Conservation (phyloP, 768 basidiomycete species). For the Lactifluus hygrophoroides region DNA sequence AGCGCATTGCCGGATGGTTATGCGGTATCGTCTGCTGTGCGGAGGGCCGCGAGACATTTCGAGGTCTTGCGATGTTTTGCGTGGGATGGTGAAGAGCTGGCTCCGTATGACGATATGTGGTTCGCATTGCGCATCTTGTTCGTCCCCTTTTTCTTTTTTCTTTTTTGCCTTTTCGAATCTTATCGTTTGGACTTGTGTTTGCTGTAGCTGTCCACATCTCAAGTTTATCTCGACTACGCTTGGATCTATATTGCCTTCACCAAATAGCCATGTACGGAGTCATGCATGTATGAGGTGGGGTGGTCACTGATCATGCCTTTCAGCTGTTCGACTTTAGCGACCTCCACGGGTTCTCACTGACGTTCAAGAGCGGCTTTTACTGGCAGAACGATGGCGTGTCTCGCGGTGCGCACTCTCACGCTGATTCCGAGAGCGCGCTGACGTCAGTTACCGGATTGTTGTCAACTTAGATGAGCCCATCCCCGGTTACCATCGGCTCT, state of each 20-base stretch:
- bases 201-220: conserved; percentile 53
- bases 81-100: conserved; percentile 61
- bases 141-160: conserved; percentile 18
- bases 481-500: conserved; percentile 43
- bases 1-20: conserved; percentile 28
- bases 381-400: conserved; percentile 45
- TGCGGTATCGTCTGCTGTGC: conserved; percentile 43
- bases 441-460: conserved; percentile 1
- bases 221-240: conserved; percentile 54
- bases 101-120: conserved; percentile 71
- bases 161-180: background rate
- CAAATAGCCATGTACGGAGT: conserved; percentile 51
- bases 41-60: conserved; percentile 39
- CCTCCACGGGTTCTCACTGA: conserved; percentile 54
- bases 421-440: background rate
- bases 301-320: too few relatives aligned
- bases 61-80: conserved; percentile 60
- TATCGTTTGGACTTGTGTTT: background rate
- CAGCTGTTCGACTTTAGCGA: conserved; percentile 64
- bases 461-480: conserved; percentile 36
- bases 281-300: background rate
- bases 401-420: conserved; percentile 38
- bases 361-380: conserved; percentile 55
- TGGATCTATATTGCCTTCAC: conserved; percentile 48
- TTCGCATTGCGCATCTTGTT: conserved; percentile 61